Conservation (phyloP, 176 grass and related monocot genomes). For the Oryza glaberrima region DNA sequence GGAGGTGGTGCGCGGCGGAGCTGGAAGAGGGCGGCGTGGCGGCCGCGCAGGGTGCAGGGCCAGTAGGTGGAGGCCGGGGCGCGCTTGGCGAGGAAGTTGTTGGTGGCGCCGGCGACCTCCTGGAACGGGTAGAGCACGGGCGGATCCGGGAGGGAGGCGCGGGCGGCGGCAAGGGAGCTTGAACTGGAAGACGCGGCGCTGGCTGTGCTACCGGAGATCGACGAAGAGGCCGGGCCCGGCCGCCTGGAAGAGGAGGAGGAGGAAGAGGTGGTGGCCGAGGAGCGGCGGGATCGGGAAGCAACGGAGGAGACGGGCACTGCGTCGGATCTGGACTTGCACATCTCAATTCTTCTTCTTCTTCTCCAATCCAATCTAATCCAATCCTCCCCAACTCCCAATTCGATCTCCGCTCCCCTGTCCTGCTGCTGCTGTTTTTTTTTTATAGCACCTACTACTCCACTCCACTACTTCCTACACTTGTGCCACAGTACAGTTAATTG, state of each 20-base stretch:
- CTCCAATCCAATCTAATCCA: not conserved
- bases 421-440: no score
- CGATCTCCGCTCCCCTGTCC: no score
- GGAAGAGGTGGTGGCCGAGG: not conserved
- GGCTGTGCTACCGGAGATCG: not conserved
- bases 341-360: not conserved
- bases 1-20: conserved; percentile 18
- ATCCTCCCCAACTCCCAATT: no score
- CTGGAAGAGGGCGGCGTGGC: conserved; percentile 60
- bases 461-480: no score
- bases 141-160: conserved; percentile 44
- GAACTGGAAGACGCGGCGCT: conserved; percentile 36
- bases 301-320: not conserved
- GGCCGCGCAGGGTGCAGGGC: conserved; percentile 64
- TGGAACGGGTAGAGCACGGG: conserved; percentile 62
- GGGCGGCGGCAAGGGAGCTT: conserved; percentile 48
- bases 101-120: conserved; percentile 67
- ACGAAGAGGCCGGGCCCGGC: not conserved
- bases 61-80: conserved; percentile 44
- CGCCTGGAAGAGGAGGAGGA: conserved; percentile 20
- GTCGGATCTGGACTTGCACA: conserved; percentile 42
- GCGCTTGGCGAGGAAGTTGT: conserved; percentile 77
- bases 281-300: not conserved
- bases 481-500: no score
- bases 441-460: no score